Percentiles rank a stretch among this genome's conserved stretches.
Conservation (phyloP, 2,329 filamentous ascomycete species). For the Exophiala sideris region DNA sequence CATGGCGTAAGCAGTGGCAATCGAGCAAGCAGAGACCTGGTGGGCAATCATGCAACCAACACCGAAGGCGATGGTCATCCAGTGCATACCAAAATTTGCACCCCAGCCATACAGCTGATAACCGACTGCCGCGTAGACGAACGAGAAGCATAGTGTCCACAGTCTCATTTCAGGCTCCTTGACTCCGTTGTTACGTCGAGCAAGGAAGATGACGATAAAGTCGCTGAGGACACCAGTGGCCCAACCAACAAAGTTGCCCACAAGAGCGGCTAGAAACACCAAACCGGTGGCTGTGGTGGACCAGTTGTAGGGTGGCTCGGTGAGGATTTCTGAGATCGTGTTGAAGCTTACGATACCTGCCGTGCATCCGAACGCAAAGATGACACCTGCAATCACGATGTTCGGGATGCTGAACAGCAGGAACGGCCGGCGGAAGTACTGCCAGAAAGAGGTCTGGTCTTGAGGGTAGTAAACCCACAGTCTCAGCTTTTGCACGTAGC, state of each 20-base stretch:
- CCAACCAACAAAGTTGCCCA: constrained; percentile 28
- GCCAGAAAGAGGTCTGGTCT: constrained; percentile 36
- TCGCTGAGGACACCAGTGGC: constrained; percentile 28
- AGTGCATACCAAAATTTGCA: constrained; percentile 24
- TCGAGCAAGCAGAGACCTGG: constrained; percentile 39
- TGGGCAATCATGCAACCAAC: constrained; percentile 42
- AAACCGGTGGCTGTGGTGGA: constrained; percentile 31
- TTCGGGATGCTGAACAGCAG: constrained; percentile 40
- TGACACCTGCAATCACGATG: constrained; percentile 39
- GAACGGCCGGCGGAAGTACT: constrained; percentile 41
- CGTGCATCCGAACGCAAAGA: constrained; percentile 42
- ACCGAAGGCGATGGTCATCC: constrained; percentile 35
- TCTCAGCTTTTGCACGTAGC: constrained; percentile 30
- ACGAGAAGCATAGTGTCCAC: constrained; percentile 32
- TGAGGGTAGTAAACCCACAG: constrained; percentile 27
- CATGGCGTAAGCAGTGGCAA: constrained; percentile 43
- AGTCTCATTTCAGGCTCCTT: constrained; percentile 30
- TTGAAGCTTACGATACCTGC: constrained; percentile 40
- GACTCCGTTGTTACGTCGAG: constrained; percentile 26
- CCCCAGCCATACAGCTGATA: constrained; percentile 15
- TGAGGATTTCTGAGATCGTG: constrained; percentile 33
- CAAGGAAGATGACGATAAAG: constrained; percentile 25
- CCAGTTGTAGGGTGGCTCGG: constrained; percentile 31
- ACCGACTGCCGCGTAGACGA: constrained; percentile 25
- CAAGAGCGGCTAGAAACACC: constrained; percentile 31